Percentiles rank a stretch among this genome's conserved stretches.
phyloP scores from a whole-genome alignment of 768 basidiomycete species.

The Rhodotorula babjevae region DNA sequence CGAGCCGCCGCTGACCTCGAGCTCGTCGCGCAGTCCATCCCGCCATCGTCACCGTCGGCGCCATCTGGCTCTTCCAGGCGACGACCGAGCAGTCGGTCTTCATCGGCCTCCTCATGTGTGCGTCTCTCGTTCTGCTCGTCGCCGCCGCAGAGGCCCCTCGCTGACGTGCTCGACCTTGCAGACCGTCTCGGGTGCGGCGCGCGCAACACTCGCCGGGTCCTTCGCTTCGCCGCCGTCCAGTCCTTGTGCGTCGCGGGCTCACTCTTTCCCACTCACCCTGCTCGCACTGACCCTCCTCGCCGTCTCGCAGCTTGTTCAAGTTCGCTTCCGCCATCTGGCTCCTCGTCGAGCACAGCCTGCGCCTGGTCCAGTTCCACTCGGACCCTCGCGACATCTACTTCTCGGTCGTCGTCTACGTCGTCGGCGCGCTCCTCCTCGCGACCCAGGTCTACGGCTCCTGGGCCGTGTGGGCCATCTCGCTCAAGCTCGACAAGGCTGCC shows the following conservation, averaged over 20 bases:
- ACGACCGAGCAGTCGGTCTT: constrained; percentile 11
- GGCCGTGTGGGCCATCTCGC: constrained; percentile 11
- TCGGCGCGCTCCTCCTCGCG: background rate
- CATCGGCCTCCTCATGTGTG: constrained; percentile 5
- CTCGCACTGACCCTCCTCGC: background rate
- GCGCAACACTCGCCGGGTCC: background rate
- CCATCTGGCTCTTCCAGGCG: constrained; percentile 12
- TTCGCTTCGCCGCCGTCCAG: constrained; percentile 7
- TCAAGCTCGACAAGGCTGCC: background rate
- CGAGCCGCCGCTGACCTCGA: background rate
- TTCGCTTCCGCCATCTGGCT: constrained; percentile 1
- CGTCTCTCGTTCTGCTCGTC: background rate
- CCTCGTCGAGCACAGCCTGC: constrained; percentile 7
- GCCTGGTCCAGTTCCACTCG: constrained; percentile 19
- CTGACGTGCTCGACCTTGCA: background rate
- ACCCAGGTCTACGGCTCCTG: constrained; percentile 4
- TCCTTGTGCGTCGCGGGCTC: background rate
- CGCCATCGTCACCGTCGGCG: background rate
- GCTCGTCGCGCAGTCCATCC: background rate
- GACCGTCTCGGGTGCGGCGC: background rate
- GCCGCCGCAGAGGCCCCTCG: too few relatives aligned
- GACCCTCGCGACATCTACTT: constrained; percentile 14
- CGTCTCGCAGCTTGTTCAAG: background rate
- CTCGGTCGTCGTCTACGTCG: constrained; percentile 21
- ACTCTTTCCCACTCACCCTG: background rate